Evolutionary conservation across 2,329 filamentous ascomycete species (phyloP).

Genomic region (Alternaria tenuissima): DNA sequence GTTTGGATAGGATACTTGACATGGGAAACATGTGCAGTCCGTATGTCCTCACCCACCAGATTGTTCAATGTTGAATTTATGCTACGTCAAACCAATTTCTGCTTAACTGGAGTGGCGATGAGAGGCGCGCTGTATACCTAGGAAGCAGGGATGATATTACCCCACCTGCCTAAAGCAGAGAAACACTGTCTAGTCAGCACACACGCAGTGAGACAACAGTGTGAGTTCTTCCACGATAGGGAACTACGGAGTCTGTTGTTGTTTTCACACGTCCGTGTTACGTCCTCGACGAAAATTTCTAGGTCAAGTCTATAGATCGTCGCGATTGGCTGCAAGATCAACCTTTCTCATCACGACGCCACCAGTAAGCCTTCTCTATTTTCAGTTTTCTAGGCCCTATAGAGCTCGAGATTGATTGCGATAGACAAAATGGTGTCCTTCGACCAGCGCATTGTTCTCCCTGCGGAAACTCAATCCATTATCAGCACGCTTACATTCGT

Average conservation of each 20-base stretch:
- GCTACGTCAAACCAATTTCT: no score
- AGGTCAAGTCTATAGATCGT: accelerated
- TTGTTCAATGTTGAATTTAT: no score
- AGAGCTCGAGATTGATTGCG: accelerated
- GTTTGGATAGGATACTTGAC: no score
- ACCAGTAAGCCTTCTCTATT: neutral
- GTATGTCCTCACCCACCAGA: no score
- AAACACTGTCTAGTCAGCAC: neutral
- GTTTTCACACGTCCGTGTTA: neutral
- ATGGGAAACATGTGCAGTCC: no score
- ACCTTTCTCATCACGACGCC: neutral
- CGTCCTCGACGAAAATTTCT: neutral
- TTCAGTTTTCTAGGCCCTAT: accelerated
- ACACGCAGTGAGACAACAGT: neutral
- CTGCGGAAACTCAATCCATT: neutral
- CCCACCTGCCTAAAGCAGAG: neutral
- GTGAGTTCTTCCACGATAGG: accelerated
- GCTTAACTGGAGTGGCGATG: neutral
- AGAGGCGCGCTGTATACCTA: neutral
- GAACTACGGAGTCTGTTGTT: accelerated
- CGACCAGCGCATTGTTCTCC: neutral
- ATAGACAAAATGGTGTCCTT: neutral
- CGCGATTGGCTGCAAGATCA: neutral
- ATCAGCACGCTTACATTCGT: neutral
- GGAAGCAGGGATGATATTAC: neutral